Evolutionary conservation across 495 filamentous ascomycete genomes (phyloP), one percentile per base, ranked within the genome.

Genomic region (Cercophora newfieldiana): DNA sequence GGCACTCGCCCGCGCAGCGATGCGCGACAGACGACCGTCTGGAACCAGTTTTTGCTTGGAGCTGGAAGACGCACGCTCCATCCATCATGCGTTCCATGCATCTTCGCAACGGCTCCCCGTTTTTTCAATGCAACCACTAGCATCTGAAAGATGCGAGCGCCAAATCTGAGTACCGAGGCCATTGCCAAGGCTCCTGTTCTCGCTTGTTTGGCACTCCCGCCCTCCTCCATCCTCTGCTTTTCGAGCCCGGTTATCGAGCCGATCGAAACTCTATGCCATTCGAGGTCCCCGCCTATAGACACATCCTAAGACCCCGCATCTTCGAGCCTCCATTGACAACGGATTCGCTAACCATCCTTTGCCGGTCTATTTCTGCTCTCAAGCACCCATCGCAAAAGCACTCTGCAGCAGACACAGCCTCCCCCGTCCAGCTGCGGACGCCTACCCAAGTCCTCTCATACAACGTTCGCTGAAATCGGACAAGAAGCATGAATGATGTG

Each of bases 31-130:
- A 53, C n/a, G 6, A 22, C 8, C 21, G 51, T 55, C 21, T 55
- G n/a, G 51, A 26, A 55, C 51, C 51, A 55, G 18, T 22, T 33
- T 33, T 33, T 30, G 29, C 24, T 21, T 2, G 12, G 26, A 33
- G 55, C 25, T 33, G 26, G 55, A 48, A 33, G 57, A 21, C 19
- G 21, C 58, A 60, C 21, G 37, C 37, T 44, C 37, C 37, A 44
- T 14, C 37, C 31, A 48, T 60, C 33, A 60, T 60, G 58, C 58
- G 21, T 60, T 60, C 7, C 58, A 60, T 60, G 58, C 58, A 60
- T 47, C 19, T 60, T 47, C 58, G 21, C 18, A 10, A 22, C n/a
- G 30, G 37, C 58, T 4, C 16, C 58, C 37, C 58, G 30, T 60
- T 60, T 48, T n/a, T 18, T 48, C 26, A 37, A 60, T 60, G 37